Conservation (phyloP, 1,139 yeast genomes). For the Blastobotrys serpentis region DNA sequence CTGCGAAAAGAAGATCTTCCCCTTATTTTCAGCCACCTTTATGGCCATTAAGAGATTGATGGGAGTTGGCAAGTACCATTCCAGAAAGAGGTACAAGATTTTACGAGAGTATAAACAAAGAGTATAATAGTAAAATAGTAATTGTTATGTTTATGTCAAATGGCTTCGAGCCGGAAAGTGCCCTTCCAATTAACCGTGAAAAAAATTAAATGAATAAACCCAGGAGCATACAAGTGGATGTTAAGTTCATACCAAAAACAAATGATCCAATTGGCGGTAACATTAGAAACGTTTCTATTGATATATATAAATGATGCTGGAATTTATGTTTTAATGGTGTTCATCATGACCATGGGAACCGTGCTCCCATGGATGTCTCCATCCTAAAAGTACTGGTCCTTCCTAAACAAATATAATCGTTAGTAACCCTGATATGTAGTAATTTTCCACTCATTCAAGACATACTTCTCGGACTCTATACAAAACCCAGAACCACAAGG, state of each 20-base stretch:
- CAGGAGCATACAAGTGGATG: no score
- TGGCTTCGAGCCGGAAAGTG: not conserved
- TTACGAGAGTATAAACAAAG: constrained; percentile 18
- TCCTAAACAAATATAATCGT: constrained; percentile 31
- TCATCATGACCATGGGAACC: constrained; percentile 30
- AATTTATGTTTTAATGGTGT: constrained; percentile 21
- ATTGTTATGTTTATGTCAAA: not conserved
- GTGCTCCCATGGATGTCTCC: constrained; percentile 46
- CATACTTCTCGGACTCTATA: constrained; percentile 69
- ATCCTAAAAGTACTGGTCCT: constrained; percentile 43
- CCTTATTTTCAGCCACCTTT: constrained; percentile 34
- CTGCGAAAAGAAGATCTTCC: constrained; percentile 46
- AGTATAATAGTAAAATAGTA: not conserved
- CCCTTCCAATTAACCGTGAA: no score
- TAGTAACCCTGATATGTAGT: not conserved
- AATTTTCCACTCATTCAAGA: not conserved
- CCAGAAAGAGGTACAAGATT: constrained; percentile 38
- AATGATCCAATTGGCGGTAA: no score
- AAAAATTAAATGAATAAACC: no score
- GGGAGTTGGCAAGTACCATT: constrained; percentile 31
- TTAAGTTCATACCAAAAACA: no score
- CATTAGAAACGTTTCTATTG: not conserved
- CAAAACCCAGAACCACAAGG: constrained; percentile 86
- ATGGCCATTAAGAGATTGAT: constrained; percentile 31
- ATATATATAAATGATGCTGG: constrained; percentile 7